Base-by-base conservation (phyloP, 2,329 filamentous ascomycete genomes). In the Pseudogymnoascus sp. region DNA sequence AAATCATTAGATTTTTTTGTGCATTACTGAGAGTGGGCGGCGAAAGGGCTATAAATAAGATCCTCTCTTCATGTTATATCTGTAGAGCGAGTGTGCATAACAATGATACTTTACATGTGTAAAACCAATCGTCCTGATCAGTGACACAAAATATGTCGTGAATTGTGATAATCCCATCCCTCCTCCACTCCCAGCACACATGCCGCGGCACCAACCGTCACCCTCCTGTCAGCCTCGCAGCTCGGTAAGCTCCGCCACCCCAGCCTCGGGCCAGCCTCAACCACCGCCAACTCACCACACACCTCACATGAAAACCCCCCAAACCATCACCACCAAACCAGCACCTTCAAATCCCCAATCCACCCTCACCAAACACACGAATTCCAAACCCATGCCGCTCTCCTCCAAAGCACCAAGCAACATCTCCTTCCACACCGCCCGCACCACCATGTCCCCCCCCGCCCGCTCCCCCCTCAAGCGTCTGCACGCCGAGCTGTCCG, bases 401-500 rank as follows among this genome's bases (percentile, higher is more conserved):
- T 57, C 48, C 48, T 34, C 48, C 48, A 57, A 57, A 57, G n/a
- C 48, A 28, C 21, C 41, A 61, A 63, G 34, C 48, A 37, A 13
- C 21, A 61, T 34, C 62, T 63, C 62, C 23, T 60, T 36, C 28
- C 48, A 51, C 62, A 62, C 61, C 6, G 61, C 39, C 34, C 28
- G 4, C 61, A 43, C 66, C 57, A 65, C 65, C 28, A 64, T 65
- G 54, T 67, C 66, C 31, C 64, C 63, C 31, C 57, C 66, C 48
- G 73, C 78, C 39, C 79, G 79, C 68, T 79, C 75, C 68, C 83
- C 84, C 21, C 78, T 81, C 34, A 83, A 82, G 71, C 81, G 85
- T 23, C 79, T 88, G 66, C 73, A 86, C 67, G 83, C 81, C 71
- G 85, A 88, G 73, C 77, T 87, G 62, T 79, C 81, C 34, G 77